phyloP scores from a whole-genome alignment of 768 basidiomycete species.

The Lactarius hengduanensis region DNA sequence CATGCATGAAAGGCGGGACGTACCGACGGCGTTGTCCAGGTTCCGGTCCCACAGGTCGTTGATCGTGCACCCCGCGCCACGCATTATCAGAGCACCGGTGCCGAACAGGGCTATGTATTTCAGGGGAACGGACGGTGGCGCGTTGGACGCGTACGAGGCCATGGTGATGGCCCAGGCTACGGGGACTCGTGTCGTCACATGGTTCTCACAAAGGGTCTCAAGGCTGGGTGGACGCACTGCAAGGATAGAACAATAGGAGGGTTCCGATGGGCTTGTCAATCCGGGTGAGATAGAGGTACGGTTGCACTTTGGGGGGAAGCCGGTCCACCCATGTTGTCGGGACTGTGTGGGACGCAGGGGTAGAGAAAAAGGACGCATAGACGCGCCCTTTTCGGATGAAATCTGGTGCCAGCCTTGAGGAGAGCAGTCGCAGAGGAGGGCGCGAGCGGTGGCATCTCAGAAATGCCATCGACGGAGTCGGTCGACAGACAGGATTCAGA shows the following conservation, averaged over 20 bases:
- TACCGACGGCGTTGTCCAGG: constrained; percentile 90
- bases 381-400: not conserved
- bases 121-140: constrained; percentile 65
- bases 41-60: constrained; percentile 99
- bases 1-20: constrained; percentile 30
- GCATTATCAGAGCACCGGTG: constrained; percentile 89
- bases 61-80: constrained; percentile 97
- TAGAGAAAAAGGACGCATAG: not conserved
- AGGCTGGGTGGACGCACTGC: constrained; percentile 57
- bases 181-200: not conserved
- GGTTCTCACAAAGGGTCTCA: not conserved
- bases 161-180: constrained; percentile 98
- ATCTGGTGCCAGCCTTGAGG: not conserved
- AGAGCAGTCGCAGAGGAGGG: constrained; percentile 3
- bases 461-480: constrained; percentile 9
- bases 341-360: constrained; percentile 20
- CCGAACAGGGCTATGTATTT: constrained; percentile 84
- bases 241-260: constrained; percentile 88
- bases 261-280: constrained; percentile 98
- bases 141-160: constrained; percentile 78
- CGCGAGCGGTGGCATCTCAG: not conserved
- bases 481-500: not conserved
- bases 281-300: constrained; percentile 84
- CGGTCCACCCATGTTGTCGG: constrained; percentile 63
- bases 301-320: constrained; percentile 56